Conservation (phyloP, 768 basidiomycete species). For the Kwoniella sp. region DNA sequence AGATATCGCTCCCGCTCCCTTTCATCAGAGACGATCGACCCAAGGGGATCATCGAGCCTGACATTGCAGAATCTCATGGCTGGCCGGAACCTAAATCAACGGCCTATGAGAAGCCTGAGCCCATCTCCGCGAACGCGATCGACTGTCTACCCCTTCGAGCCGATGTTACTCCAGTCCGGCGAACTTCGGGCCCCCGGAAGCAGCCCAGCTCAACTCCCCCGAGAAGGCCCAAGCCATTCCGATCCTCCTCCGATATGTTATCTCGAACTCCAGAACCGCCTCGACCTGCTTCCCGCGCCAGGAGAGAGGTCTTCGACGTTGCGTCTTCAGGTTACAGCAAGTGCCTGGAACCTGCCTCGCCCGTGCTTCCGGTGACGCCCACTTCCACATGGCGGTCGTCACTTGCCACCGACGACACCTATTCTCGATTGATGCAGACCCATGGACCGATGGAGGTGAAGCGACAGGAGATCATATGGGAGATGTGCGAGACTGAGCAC, state of each 20-base stretch:
- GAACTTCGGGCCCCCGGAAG: constrained; percentile 18
- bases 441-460: constrained; percentile 64
- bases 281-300: constrained; percentile 20
- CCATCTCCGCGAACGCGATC: background rate
- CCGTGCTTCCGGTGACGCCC: constrained; percentile 19
- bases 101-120: background rate
- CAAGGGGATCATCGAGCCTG: constrained; percentile 9
- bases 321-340: constrained; percentile 43
- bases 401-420: constrained; percentile 28
- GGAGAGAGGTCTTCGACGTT: constrained; percentile 42
- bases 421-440: constrained; percentile 49
- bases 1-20: constrained; percentile 5
- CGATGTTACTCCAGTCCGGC: constrained; percentile 7
- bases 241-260: constrained; percentile 31
- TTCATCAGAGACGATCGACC: background rate
- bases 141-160: background rate
- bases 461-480: constrained; percentile 70
- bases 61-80: constrained; percentile 23
- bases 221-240: constrained; percentile 21
- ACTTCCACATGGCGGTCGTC: constrained; percentile 40
- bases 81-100: constrained; percentile 20
- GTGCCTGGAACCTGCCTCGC: constrained; percentile 27
- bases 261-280: constrained; percentile 33
- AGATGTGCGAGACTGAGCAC: constrained; percentile 70
- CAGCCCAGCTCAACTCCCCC: constrained; percentile 31